Base-by-base conservation (phyloP, 1,284 basidiomycete genomes). In the Vanrija humicola region DNA sequence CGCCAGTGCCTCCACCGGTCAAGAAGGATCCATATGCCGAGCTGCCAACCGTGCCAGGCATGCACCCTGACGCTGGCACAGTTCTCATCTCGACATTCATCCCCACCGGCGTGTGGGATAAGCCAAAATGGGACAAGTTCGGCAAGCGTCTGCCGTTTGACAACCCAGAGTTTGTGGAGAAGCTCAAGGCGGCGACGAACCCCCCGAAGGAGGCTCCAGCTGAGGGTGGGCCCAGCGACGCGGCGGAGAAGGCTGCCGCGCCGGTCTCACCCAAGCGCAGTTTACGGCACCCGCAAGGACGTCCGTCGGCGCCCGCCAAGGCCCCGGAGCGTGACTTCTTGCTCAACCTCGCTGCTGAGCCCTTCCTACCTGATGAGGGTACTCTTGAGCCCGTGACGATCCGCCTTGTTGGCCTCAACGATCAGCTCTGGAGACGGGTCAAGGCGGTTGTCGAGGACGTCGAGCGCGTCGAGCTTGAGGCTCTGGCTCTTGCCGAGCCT, bases 11-110 rank as follows among this genome's bases (percentile, higher is more conserved):
- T 16, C 52, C 44, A 16, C 54, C 54, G 21, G 46, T 56, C 23
- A 48, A 56, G 23, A 44, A 50, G 25, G 50, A 50, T 1, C 38
- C 34, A 14, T 51, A 52, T 26, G 48, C 46, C 7, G 57, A 58
- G 6, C 54, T 70, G 0, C 64, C 66, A 3, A 46, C 59, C 23
- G 50, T 71, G 15, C 62, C 68, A 0, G 68, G 68, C 1, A 64
- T 59, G 56, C 21, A 48, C 12, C 70, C 70, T 1, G 28, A 44
- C 5, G 47, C 51, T 0, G 71, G 72, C 1, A 75, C 72, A 0
- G 66, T 75, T 1, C 56, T 72, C 2, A 29, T 73, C 10, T 70
- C 70, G 14, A 72, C 66, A 0, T 53, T 69, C 23, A 45, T 73
- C 1, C 69, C 72, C 3, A 45, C 54, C 5, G 56, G 44, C 6